Conservation (phyloP, 148 eudicot species). For the Drosera capensis region DNA sequence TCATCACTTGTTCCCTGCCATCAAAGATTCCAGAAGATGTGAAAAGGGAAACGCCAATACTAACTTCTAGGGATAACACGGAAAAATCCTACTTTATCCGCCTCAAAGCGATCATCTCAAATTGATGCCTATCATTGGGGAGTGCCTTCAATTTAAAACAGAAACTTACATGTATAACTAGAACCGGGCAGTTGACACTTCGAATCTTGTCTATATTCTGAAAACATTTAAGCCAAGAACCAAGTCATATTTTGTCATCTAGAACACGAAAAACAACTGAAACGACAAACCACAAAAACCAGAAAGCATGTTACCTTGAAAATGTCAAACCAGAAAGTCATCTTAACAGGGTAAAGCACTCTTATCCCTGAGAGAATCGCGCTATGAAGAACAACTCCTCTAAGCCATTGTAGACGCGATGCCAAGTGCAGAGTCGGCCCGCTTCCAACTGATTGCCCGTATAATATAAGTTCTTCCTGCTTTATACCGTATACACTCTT, state of each 20-base stretch:
- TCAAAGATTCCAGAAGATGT: too few relatives aligned
- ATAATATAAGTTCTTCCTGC: constrained; percentile 77
- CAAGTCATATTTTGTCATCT: too few relatives aligned
- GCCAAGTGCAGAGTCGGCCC: constrained; percentile 93
- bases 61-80: background rate
- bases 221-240: constrained; percentile 8
- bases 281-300: background rate
- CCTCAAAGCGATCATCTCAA: background rate
- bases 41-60: background rate
- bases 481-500: constrained; percentile 55
- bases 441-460: constrained; percentile 97
- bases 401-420: constrained; percentile 47
- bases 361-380: constrained; percentile 93
- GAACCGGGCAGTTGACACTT: constrained; percentile 71
- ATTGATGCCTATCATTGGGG: background rate
- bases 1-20: constrained; percentile 86
- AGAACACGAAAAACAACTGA: too few relatives aligned
- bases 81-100: background rate
- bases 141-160: too few relatives aligned
- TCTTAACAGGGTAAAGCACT: constrained; percentile 64
- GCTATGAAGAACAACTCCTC: constrained; percentile 94
- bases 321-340: constrained; percentile 95
- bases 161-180: constrained; percentile 84
- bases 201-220: constrained; percentile 96
- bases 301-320: constrained; percentile 47